Percentiles rank a stretch among this genome's conserved stretches.
phyloP scores from a whole-genome alignment of 345 rosid species.

The Boechera retrofracta region DNA sequence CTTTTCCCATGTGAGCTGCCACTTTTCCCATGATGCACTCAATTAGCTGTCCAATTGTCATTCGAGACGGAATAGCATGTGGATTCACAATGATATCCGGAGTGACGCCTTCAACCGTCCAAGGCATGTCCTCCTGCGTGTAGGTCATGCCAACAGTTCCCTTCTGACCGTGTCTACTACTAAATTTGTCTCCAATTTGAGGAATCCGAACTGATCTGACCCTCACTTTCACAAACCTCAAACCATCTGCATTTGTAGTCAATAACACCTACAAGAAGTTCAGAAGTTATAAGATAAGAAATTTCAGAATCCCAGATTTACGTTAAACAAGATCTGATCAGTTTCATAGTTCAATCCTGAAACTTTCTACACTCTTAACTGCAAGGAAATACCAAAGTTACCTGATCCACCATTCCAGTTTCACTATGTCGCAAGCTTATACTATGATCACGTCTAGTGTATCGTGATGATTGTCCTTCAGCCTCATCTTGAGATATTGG shows the following conservation, averaged over 20 bases:
- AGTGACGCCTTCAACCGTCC: constrained; percentile 95
- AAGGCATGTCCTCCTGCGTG: constrained; percentile 99
- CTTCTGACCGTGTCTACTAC: constrained; percentile 99
- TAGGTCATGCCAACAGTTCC: constrained; percentile 99
- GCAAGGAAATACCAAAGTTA: constrained; percentile 40
- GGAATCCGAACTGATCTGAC: constrained; percentile 96
- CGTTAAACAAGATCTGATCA: constrained; percentile 9
- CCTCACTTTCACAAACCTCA: constrained; percentile 98
- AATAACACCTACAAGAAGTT: constrained; percentile 69
- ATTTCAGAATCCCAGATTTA: background rate
- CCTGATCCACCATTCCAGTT: constrained; percentile 98
- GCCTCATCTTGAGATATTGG: constrained; percentile 91
- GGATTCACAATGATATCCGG: constrained; percentile 97
- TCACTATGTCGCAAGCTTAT: constrained; percentile 97
- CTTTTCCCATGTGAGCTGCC: constrained; percentile 99
- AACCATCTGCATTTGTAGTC: constrained; percentile 97
- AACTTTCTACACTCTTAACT: constrained; percentile 1
- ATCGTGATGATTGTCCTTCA: constrained; percentile 84
- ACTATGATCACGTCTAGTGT: constrained; percentile 92
- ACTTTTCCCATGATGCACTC: constrained; percentile 99
- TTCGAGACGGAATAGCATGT: constrained; percentile 99
- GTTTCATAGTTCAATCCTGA: background rate
- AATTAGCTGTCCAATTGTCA: constrained; percentile 98
- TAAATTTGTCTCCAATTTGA: constrained; percentile 97
- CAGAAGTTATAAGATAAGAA: constrained; percentile 18